Evolutionary conservation across 257 asterid genomes (phyloP), one percentile per base, ranked within the genome.

Genomic region (Solanum lycopersicoides): DNA sequence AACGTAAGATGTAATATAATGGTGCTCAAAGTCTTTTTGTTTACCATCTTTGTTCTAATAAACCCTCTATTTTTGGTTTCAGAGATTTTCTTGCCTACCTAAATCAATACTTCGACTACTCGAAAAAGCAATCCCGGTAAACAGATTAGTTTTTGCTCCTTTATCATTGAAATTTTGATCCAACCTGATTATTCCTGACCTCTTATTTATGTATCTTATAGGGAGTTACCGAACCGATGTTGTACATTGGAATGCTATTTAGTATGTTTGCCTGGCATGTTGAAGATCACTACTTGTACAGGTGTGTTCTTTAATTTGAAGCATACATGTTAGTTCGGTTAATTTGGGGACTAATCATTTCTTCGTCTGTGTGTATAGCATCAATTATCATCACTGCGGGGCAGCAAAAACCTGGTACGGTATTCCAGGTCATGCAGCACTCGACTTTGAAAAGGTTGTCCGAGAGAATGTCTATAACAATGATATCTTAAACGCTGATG

Each of bases 191-290:
- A 68, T 85, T 47, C 50, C 32, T 44, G n/a, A 72, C 68, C 50
- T 73, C 41, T 41, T 73, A 86, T 59, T 45, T 34, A 14, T 86
- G 34, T 86, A 35, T 34, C 85, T 84, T 91, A 50, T 93, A 96
- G 99, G 99, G 99, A 89, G 99, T 97, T 86, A 97, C 99, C 86
- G 99, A 97, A 88, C 99, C 99, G 14, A 97, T 97, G 99, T 96
- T 97, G 39, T 97, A 97, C 92, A 95, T 97, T 65, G 99, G 99
- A 82, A 97, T 97, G 99, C 93, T 97, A 85, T 97, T 97, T 87
- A 97, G 99, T 89, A 93, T 97, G 98, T 97, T 97, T 90, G 99
- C 99, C 83, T 97, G 99, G 99, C 99, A 97, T 85, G 99, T 95
- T 83, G 99, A 97, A 92, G 99, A 97, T 90, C 99, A 97, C 94